Evolutionary conservation across 345 rosid genomes (phyloP).

Genomic region (Moricandia arvensis): DNA sequence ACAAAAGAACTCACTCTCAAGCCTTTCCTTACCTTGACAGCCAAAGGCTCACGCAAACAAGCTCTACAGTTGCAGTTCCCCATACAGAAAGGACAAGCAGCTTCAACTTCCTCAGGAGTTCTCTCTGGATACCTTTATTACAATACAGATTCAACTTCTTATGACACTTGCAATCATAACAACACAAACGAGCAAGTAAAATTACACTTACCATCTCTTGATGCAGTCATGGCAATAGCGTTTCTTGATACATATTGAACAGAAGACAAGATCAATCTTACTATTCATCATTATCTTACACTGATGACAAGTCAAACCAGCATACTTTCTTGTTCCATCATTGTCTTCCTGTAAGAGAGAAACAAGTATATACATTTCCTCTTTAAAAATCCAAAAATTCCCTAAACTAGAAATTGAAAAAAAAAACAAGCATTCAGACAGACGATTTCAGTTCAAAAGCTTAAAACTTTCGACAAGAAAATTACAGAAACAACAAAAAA

Average conservation of each 20-base stretch:
- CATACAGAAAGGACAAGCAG: conserved; percentile 28
- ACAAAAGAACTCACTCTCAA: conserved; percentile 4
- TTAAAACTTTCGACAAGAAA: background rate
- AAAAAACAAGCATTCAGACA: background rate
- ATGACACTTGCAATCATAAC: background rate
- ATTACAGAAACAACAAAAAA: background rate
- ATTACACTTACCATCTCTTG: no score
- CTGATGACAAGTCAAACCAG: conserved; percentile 32
- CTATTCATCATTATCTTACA: conserved; percentile 18
- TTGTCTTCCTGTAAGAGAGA: no score
- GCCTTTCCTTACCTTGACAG: conserved; percentile 30
- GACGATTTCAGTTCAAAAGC: background rate
- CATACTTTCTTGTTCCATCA: background rate
- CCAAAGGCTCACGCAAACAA: conserved; percentile 34
- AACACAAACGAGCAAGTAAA: no score
- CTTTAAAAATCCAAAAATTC: background rate
- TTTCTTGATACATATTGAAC: conserved; percentile 18
- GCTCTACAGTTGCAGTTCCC: conserved; percentile 31
- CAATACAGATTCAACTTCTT: background rate
- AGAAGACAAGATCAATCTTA: conserved; percentile 26
- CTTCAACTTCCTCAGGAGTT: conserved; percentile 20
- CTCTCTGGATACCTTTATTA: conserved; percentile 33
- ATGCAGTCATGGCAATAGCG: conserved; percentile 25
- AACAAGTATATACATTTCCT: no score
- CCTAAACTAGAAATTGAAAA: background rate